Evolutionary conservation across 2,329 filamentous ascomycete genomes (phyloP).

Genomic region (Cytospora schulzeri): DNA sequence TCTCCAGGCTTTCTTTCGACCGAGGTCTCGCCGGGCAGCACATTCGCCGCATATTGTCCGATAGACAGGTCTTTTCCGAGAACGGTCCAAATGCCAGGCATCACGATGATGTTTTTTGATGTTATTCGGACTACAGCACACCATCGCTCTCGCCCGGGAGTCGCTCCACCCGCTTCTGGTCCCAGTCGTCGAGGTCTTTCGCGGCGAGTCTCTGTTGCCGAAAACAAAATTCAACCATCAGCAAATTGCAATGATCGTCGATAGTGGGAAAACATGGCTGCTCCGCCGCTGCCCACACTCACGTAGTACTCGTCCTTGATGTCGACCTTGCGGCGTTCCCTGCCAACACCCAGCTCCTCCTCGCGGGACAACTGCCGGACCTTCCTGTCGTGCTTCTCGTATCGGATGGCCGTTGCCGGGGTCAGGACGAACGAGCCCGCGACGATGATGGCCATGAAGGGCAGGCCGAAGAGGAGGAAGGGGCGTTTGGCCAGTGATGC

Average conservation of each 20-base stretch:
- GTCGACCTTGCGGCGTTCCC: conserved; percentile 69
- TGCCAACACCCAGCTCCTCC: conserved; percentile 81
- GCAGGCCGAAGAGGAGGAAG: conserved; percentile 90
- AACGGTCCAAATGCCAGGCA: background rate
- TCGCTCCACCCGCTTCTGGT: conserved; percentile 91
- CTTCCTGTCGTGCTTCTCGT: conserved; percentile 90
- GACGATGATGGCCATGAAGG: conserved; percentile 87
- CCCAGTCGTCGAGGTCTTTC: conserved; percentile 94
- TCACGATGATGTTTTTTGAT: background rate
- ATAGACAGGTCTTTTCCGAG: conserved; percentile 6
- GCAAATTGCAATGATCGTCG: background rate
- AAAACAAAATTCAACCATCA: conserved; percentile 19
- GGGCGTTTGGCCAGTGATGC: conserved; percentile 74
- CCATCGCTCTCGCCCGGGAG: conserved; percentile 90
- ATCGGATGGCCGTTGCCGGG: conserved; percentile 88
- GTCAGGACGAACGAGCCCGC: conserved; percentile 93
- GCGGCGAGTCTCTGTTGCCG: conserved; percentile 69
- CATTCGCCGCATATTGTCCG: background rate
- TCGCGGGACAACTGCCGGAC: conserved; percentile 83
- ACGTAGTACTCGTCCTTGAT: conserved; percentile 89
- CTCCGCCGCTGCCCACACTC: conserved; percentile 37
- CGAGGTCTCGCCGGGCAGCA: background rate
- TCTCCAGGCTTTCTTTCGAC: background rate
- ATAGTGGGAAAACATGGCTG: background rate
- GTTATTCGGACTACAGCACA: conserved; percentile 53